A percentile compares a stretch with the other conserved stretches of the same genome.
phyloP scores from a whole-genome alignment of 805 yeast species.

The Kregervanrija delftensis region DNA sequence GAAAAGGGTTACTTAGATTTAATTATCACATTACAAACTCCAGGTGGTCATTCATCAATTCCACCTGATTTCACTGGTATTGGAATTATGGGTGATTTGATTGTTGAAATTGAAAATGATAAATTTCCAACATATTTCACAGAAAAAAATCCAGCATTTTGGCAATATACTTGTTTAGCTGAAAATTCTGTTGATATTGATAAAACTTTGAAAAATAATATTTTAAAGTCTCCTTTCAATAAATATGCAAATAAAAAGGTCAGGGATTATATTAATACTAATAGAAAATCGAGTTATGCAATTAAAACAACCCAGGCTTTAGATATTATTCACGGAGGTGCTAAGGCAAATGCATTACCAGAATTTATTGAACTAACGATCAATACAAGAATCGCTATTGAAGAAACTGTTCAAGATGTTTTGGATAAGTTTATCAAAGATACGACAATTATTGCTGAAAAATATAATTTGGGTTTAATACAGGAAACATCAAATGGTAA shows the following conservation, averaged over 20 bases:
- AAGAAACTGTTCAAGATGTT: conserved; percentile 30
- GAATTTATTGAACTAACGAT: conserved; percentile 37
- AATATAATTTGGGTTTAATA: conserved; percentile 28
- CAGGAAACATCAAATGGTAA: conserved; percentile 11
- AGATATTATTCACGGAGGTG: conserved; percentile 42
- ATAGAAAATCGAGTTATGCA: conserved; percentile 27
- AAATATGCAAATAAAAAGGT: conserved; percentile 31
- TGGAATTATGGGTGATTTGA: conserved; percentile 38
- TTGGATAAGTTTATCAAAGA: conserved; percentile 28
- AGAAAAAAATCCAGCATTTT: conserved; percentile 37
- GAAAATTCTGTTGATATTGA: conserved; percentile 34
- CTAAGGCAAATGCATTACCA: conserved; percentile 45
- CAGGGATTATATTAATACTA: conserved; percentile 27
- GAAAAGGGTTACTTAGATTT: conserved; percentile 43
- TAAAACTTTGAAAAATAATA: conserved; percentile 27
- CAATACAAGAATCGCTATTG: conserved; percentile 42
- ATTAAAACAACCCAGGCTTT: conserved; percentile 43
- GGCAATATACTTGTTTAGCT: conserved; percentile 39
- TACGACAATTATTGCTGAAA: conserved; percentile 28
- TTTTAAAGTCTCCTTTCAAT: conserved; percentile 33
- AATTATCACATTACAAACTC: conserved; percentile 33
- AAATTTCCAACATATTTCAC: conserved; percentile 33
- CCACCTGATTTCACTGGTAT: conserved; percentile 45
- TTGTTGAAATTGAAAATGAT: conserved; percentile 31
- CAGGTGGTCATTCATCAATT: conserved; percentile 46